Conservation (phyloP, 352 stramenopile species). For the Globisporangium middletonii region DNA sequence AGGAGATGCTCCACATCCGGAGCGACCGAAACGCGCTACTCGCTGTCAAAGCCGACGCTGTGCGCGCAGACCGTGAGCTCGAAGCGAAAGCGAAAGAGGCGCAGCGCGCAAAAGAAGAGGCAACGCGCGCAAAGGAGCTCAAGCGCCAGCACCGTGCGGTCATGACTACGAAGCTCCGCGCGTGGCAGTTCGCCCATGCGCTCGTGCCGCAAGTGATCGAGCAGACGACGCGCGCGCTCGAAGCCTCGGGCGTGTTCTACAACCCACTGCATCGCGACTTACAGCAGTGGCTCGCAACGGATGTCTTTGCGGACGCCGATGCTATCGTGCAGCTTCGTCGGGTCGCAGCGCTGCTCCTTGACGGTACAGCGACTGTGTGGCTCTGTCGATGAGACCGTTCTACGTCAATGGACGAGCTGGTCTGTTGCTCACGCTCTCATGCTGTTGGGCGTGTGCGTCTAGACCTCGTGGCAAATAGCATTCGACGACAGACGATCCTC, state of each 20-base stretch:
- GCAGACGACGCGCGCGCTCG: slow-evolving; percentile 22
- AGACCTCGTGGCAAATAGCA: slow-evolving; percentile 45
- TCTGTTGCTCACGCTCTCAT: background rate
- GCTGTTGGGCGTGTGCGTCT: background rate
- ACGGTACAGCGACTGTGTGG: slow-evolving; percentile 21
- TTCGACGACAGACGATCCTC: slow-evolving; percentile 41
- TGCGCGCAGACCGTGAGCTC: slow-evolving; percentile 34
- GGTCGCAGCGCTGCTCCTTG: slow-evolving; percentile 29
- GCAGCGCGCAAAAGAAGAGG: slow-evolving; percentile 41
- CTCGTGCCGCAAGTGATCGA: slow-evolving; percentile 35
- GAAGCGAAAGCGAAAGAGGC: slow-evolving; percentile 47
- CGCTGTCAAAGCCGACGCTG: slow-evolving; percentile 35
- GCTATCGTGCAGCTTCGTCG: slow-evolving; percentile 32
- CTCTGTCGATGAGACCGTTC: background rate
- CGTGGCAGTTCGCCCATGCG: slow-evolving; percentile 48
- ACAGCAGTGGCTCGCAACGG: slow-evolving; percentile 27
- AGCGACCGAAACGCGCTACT: slow-evolving; percentile 32
- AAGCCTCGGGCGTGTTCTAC: slow-evolving; percentile 59
- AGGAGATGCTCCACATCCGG: slow-evolving; percentile 50
- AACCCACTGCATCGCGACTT: slow-evolving; percentile 51
- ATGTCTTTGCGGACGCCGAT: slow-evolving; percentile 39
- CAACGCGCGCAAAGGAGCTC: slow-evolving; percentile 36
- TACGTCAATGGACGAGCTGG: too few relatives aligned
- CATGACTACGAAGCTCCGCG: slow-evolving; percentile 52
- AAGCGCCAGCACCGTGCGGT: slow-evolving; percentile 28